These are phyloP conservation scores for Fusarium sp. DNA, from an alignment of 2,329 filamentous ascomycete genomes.

Conservation along the genomic window DNA sequence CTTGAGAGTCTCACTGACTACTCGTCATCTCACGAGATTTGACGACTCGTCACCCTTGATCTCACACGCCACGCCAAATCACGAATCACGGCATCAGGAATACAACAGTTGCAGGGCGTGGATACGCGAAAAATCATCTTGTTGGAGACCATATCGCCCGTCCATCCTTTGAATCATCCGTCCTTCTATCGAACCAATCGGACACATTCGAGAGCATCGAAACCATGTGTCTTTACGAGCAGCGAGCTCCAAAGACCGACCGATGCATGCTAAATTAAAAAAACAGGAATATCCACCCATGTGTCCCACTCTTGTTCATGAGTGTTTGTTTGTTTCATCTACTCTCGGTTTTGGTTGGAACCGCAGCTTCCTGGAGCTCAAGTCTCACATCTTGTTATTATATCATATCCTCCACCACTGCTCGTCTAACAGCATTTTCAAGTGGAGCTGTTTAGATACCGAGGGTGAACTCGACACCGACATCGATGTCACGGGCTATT, in stretches of 20 bases:
- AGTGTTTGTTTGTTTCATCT: slow-evolving; percentile 20
- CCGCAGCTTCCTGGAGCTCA: slow-evolving; percentile 26
- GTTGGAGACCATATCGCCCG: slow-evolving; percentile 39
- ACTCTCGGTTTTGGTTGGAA: slow-evolving; percentile 28
- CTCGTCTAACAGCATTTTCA: slow-evolving; percentile 18
- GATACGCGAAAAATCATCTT: slow-evolving; percentile 38
- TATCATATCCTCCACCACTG: slow-evolving; percentile 36
- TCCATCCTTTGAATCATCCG: slow-evolving; percentile 39
- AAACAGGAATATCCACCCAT: slow-evolving; percentile 38
- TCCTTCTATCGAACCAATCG: slow-evolving; percentile 37
- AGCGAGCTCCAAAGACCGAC: slow-evolving; percentile 32
- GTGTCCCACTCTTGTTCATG: slow-evolving; percentile 28
- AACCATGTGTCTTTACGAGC: slow-evolving; percentile 32
- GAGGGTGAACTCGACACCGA: slow-evolving; percentile 93
- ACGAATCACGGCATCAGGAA: neutral
- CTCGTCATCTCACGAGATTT: neutral
- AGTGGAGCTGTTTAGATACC: slow-evolving; percentile 76
- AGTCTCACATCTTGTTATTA: slow-evolving; percentile 42
- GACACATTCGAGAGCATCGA: slow-evolving; percentile 36
- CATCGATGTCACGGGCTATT: slow-evolving; percentile 90
- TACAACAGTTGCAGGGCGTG: neutral
- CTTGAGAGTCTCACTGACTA: neutral
- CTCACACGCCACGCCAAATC: neutral
- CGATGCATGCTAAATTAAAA: slow-evolving; percentile 44
- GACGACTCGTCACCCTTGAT: neutral